Evolutionary conservation across 192 early-diverging fungal genomes (phyloP).

Genomic region (Podila verticillata): DNA sequence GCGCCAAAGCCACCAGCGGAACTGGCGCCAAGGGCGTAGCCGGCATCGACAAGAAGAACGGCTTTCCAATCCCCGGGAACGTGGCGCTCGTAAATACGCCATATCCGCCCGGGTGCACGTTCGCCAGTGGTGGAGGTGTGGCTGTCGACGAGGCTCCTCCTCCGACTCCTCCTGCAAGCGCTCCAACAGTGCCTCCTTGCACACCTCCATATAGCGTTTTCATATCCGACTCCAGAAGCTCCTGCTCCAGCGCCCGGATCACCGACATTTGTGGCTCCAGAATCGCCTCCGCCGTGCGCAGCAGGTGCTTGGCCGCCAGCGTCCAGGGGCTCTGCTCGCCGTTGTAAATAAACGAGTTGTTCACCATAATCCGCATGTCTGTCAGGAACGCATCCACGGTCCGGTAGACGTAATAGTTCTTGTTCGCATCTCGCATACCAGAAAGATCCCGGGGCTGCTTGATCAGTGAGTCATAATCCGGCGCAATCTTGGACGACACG

Average conservation of each 20-base stretch:
- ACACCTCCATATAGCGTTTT: slow-evolving; percentile 23
- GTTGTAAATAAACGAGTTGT: slow-evolving; percentile 65
- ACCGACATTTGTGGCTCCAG: slow-evolving; percentile 41
- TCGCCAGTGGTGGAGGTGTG: slow-evolving; percentile 6
- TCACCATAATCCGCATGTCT: slow-evolving; percentile 62
- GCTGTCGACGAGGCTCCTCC: slow-evolving; percentile 3
- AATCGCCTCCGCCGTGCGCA: slow-evolving; percentile 48
- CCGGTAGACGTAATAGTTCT: slow-evolving; percentile 54
- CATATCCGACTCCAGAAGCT: slow-evolving; percentile 38
- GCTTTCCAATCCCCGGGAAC: slow-evolving; percentile 39
- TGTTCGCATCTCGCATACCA: slow-evolving; percentile 64
- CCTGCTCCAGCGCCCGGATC: slow-evolving; percentile 34
- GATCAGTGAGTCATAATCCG: slow-evolving; percentile 63
- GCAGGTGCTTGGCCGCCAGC: slow-evolving; percentile 47
- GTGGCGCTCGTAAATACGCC: slow-evolving; percentile 25
- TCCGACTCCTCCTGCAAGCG: too few species aligned
- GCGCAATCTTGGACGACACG: slow-evolving; percentile 54
- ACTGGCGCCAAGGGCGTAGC: too few species aligned
- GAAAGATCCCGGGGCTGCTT: slow-evolving; percentile 63
- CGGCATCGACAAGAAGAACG: slow-evolving; percentile 1
- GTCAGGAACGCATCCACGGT: slow-evolving; percentile 57
- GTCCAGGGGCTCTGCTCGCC: slow-evolving; percentile 60
- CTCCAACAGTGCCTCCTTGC: too few species aligned
- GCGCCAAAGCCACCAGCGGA: too few species aligned
- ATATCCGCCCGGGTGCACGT: slow-evolving; percentile 40